Percentiles rank a stretch among this genome's conserved stretches.
Conservation (phyloP, 768 basidiomycete species). For the Naganishia onofrii region DNA sequence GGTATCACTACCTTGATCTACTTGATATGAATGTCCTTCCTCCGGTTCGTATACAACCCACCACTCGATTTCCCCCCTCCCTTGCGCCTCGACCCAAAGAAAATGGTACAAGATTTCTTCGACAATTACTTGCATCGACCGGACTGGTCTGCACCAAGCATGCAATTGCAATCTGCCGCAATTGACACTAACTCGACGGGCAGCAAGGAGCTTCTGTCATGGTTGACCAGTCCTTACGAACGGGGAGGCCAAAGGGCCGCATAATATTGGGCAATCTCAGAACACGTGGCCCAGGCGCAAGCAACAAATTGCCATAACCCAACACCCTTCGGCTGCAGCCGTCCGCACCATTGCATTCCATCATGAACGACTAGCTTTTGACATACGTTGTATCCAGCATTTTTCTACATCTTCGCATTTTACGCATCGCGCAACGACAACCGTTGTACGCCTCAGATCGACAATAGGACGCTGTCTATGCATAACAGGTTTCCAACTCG, state of each 20-base stretch:
- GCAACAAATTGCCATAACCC: no score
- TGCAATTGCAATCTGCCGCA: neutral
- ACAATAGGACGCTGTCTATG: neutral
- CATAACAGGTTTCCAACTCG: no score
- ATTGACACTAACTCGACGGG: neutral
- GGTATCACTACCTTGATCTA: neutral
- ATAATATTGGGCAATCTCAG: neutral
- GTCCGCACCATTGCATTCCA: neutral
- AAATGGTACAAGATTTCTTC: slow-evolving; percentile 11
- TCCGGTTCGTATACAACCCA: neutral
- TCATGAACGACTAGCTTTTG: neutral
- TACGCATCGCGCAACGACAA: neutral
- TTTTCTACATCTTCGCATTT: neutral
- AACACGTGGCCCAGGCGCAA: neutral
- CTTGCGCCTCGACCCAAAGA: neutral
- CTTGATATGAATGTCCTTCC: neutral
- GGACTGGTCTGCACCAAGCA: slow-evolving; percentile 15
- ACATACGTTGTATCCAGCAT: neutral
- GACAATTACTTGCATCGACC: slow-evolving; percentile 17
- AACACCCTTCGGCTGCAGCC: no score
- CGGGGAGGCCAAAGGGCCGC: neutral
- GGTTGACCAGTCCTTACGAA: slow-evolving; percentile 17
- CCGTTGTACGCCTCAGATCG: neutral
- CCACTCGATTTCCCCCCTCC: neutral
- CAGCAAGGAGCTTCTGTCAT: slow-evolving; percentile 4